Conservation (phyloP, 305 asterid species). For the Ruellia speciosa region DNA sequence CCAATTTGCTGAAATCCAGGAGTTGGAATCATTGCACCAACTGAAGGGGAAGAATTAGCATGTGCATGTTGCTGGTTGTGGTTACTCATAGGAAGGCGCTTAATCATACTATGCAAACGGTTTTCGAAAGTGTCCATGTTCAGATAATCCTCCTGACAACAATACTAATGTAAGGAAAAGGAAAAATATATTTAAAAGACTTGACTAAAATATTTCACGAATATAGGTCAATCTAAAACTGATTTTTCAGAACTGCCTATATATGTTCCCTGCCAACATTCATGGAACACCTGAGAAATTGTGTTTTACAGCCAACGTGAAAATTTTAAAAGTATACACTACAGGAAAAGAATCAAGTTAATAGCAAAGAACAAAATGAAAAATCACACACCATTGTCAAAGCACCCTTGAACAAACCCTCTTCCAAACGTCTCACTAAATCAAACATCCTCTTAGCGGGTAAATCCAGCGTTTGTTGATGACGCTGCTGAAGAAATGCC, state of each 20-base stretch:
- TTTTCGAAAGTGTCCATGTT: conserved; percentile 66
- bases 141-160: conserved; percentile 75
- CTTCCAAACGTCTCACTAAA: conserved; percentile 78
- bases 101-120: conserved; percentile 56
- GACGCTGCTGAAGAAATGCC: conserved; percentile 53
- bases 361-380: conserved; percentile 15
- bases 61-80: conserved; percentile 62
- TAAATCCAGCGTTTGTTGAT: conserved; percentile 49
- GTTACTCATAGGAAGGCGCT: conserved; percentile 45
- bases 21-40: conserved; percentile 95
- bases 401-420: conserved; percentile 66
- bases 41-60: conserved; percentile 60
- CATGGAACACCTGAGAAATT: too few species aligned
- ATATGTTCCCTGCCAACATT: too few species aligned
- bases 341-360: conserved; percentile 14
- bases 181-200: too few species aligned
- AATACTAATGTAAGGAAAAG: background rate
- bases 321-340: too few species aligned
- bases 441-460: conserved; percentile 49
- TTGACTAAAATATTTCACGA: too few species aligned
- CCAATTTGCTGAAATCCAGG: conserved; percentile 86
- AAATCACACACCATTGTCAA: conserved; percentile 62
- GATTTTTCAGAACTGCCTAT: too few species aligned
- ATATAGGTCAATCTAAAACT: too few species aligned
- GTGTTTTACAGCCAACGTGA: too few species aligned